A percentile compares a stretch with the other conserved stretches of the same genome.
phyloP scores from a whole-genome alignment of 345 rosid genomes.

The Citrus glauca region DNA sequence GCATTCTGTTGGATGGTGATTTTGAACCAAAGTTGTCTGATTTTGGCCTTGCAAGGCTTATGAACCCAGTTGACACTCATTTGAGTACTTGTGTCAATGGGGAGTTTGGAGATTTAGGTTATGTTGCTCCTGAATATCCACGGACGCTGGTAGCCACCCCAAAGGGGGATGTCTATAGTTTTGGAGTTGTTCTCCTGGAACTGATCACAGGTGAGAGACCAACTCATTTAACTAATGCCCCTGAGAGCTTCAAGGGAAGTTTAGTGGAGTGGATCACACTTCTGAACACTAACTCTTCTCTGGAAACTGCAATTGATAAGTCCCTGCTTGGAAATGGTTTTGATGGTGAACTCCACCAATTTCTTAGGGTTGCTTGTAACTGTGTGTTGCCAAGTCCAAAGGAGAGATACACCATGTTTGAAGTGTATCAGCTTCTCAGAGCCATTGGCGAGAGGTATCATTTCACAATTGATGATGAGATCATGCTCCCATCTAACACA shows the following conservation, averaged over 20 bases:
- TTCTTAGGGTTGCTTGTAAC: constrained; percentile 18
- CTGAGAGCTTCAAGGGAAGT: constrained; percentile 8
- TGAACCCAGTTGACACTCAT: constrained; percentile 14
- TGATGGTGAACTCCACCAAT: constrained; percentile 12
- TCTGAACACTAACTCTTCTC: background rate
- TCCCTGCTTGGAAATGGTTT: constrained; percentile 20
- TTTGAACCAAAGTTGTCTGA: constrained; percentile 27
- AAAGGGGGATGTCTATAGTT: constrained; percentile 28
- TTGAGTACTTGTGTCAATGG: constrained; percentile 20
- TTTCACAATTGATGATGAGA: constrained; percentile 14
- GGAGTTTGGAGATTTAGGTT: constrained; percentile 21
- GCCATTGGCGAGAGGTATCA: constrained; percentile 16
- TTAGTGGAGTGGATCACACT: constrained; percentile 16
- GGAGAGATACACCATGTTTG: constrained; percentile 26
- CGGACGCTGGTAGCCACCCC: constrained; percentile 19
- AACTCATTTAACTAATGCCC: background rate
- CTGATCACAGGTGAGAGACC: constrained; percentile 24
- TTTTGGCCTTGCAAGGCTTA: constrained; percentile 27
- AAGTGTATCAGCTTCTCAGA: constrained; percentile 16
- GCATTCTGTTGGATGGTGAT: constrained; percentile 17
- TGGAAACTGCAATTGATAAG: constrained; percentile 18
- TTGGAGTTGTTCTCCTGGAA: constrained; percentile 29
- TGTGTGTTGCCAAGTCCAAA: constrained; percentile 17
- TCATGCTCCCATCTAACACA: background rate
- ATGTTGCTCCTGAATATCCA: constrained; percentile 18